Base-by-base conservation (phyloP, 2,329 filamentous ascomycete species). In the Fusarium chlamydosporum region DNA sequence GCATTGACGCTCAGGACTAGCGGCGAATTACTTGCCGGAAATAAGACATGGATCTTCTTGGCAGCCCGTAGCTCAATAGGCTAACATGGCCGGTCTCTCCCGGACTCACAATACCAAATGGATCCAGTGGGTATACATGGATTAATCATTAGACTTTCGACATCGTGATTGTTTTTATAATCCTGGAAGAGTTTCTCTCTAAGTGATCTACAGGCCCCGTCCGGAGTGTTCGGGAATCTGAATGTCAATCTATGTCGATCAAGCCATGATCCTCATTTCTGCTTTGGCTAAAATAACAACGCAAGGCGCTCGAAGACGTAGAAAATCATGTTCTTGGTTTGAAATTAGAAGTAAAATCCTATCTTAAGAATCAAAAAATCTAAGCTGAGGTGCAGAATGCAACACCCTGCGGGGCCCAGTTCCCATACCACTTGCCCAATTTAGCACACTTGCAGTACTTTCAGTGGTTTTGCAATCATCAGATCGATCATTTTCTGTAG, bases 221-320 rank as follows among this genome's bases (percentile, higher is more conserved):
- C 15, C 52, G 40, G 56, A 31, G 15, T 2, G n/a, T 43, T 56
- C 55, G 55, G 50, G 31, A 37, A 57, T 57, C 52, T 26, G 15
- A 23, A 33, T 46, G 33, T 46, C 45, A 38, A 52, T 52, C 27
- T 33, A 26, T 37, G 31, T 41, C n/a, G 18, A 46, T 58, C 12
- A 18, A 56, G 38, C 4, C 16, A 20, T 27, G 26, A 56, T 58
- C 26, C 27, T 38, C 40, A 4, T 10, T 11, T 23, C 20, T 69
- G 18, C 53, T 55, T n/a, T n/a, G 7, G 12, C 12, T 3, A 15
- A 8, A 6, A 40, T 7, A 23, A 20, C 18, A 15, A 15, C 2
- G 38, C 23, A 23, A 23, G 38, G 18, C 6, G 18, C 6, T 9
- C 3, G 4, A 40, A 40, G 4, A 20, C 8, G 16, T n/a, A 40